A percentile compares a stretch with the other conserved stretches of the same genome.
phyloP scores from a whole-genome alignment of 2,329 filamentous ascomycete genomes.

The Pseudocercospora musae region DNA sequence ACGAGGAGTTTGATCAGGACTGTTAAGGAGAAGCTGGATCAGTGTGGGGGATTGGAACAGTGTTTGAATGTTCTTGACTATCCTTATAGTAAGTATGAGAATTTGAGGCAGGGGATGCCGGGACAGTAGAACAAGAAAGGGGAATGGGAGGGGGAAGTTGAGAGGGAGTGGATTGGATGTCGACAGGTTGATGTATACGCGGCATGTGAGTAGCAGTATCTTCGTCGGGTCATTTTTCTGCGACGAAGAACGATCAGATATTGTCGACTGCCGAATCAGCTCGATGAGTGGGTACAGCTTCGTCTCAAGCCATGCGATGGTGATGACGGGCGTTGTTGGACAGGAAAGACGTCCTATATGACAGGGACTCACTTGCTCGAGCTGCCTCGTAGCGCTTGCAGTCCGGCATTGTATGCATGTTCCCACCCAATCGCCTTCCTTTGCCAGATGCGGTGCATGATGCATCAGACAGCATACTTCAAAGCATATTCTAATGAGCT shows the following conservation, averaged over 20 bases:
- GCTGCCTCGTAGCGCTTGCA: neutral
- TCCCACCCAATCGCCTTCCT: neutral
- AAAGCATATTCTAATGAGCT: neutral
- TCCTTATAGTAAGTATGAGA: conserved; percentile 53
- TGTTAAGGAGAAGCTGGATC: conserved; percentile 32
- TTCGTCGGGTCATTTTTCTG: too few species aligned
- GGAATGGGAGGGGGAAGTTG: neutral
- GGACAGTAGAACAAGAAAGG: conserved; percentile 12
- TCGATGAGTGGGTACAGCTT: too few species aligned
- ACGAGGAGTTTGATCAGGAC: conserved; percentile 53
- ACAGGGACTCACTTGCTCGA: neutral
- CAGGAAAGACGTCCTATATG: neutral
- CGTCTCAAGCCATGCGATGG: too few species aligned
- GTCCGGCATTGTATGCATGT: neutral
- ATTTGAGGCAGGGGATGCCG: conserved; percentile 45
- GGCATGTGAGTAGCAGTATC: too few species aligned
- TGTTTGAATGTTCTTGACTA: conserved; percentile 48
- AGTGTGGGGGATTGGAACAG: conserved; percentile 42
- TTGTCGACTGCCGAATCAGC: too few species aligned
- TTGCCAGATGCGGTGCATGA: neutral
- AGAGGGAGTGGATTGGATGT: neutral
- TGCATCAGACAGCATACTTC: neutral
- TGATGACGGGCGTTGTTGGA: too few species aligned
- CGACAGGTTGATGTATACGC: neutral
- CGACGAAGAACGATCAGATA: too few species aligned